A percentile compares a stretch with the other conserved stretches of the same genome.
phyloP scores from a whole-genome alignment of 441 rosid genomes.

The Adansonia gregorii region DNA sequence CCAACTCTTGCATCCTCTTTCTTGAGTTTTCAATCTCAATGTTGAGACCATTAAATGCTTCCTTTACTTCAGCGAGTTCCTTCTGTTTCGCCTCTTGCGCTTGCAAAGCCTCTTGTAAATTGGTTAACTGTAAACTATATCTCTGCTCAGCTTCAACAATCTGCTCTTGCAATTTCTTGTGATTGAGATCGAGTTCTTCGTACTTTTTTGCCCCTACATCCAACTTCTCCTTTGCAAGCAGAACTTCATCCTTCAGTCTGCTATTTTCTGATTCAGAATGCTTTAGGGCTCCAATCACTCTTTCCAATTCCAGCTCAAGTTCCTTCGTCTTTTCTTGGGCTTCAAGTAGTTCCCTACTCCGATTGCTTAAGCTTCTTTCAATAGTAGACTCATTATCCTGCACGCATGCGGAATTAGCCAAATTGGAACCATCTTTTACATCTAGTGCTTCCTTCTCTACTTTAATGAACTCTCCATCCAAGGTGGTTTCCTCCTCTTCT shows the following conservation, averaged over 20 bases:
- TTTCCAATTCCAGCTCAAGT: constrained; percentile 76
- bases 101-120: constrained; percentile 68
- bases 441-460: constrained; percentile 86
- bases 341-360: constrained; percentile 74
- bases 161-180: constrained; percentile 73
- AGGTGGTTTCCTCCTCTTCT: constrained; percentile 74
- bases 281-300: constrained; percentile 66
- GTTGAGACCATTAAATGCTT: constrained; percentile 67
- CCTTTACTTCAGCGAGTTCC: constrained; percentile 76
- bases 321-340: constrained; percentile 81
- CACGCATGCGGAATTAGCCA: constrained; percentile 32
- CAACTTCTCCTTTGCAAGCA: constrained; percentile 57
- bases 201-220: constrained; percentile 62
- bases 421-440: constrained; percentile 53
- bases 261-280: constrained; percentile 70
- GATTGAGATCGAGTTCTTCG: constrained; percentile 62
- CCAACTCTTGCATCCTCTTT: constrained; percentile 72
- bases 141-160: constrained; percentile 69
- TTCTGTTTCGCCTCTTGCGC: constrained; percentile 71
- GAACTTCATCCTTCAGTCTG: constrained; percentile 59
- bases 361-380: constrained; percentile 60
- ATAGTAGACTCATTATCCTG: constrained; percentile 43
- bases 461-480: constrained; percentile 90
- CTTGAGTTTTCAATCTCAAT: constrained; percentile 70
- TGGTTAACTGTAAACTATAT: constrained; percentile 54